These are phyloP conservation scores for Fusarium buharicum DNA, from an alignment of 2,329 filamentous ascomycete genomes.

Conservation along the genomic window DNA sequence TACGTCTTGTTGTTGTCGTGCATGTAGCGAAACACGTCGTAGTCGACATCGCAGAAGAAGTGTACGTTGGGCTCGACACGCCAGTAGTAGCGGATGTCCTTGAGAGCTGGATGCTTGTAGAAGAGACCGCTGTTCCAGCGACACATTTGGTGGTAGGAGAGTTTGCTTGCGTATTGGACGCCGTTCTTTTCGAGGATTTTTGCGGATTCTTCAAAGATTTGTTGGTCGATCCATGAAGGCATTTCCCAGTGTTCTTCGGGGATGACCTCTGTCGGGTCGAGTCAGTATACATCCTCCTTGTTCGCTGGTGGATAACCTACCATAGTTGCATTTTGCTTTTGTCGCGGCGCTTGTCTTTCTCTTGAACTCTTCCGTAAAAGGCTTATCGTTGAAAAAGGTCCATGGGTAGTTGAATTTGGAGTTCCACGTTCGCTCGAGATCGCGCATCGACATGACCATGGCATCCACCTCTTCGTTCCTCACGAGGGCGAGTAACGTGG, in stretches of 20 bases:
- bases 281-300: conserved; percentile 2
- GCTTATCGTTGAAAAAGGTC: conserved; percentile 98
- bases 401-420: conserved; percentile 99
- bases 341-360: conserved; percentile 80
- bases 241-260: conserved; percentile 96
- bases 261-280: conserved; percentile 72
- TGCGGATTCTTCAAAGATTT: conserved; percentile 86
- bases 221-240: conserved; percentile 90
- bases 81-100: conserved; percentile 92
- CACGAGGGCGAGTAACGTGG: conserved; percentile 90
- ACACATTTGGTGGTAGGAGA: conserved; percentile 99
- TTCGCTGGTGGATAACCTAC: conserved; percentile 58
- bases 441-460: conserved; percentile 87
- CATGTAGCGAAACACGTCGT: conserved; percentile 99
- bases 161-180: conserved; percentile 88
- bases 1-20: conserved; percentile 98
- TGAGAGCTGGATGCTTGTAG: conserved; percentile 92
- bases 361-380: conserved; percentile 95
- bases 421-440: conserved; percentile 96
- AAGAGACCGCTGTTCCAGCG: conserved; percentile 99
- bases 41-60: conserved; percentile 99
- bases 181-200: conserved; percentile 83
- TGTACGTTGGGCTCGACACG: conserved; percentile 98
- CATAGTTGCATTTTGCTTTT: conserved; percentile 88
- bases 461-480: conserved; percentile 88